phyloP scores from a whole-genome alignment of 495 filamentous ascomycete genomes.

The Lepidopterella palustris region DNA sequence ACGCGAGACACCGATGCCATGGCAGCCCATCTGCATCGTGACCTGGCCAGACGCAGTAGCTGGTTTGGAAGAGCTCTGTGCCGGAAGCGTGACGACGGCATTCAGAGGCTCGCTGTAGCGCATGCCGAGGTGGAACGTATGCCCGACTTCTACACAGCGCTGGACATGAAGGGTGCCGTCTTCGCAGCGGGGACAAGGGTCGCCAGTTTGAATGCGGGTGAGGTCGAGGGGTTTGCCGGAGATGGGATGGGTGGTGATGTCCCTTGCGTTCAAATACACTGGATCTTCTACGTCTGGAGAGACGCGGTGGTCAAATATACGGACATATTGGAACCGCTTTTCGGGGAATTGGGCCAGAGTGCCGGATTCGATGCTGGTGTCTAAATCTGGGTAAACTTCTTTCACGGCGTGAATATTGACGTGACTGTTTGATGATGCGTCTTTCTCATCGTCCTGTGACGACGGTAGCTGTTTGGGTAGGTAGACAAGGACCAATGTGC shows the following conservation, averaged over 20 bases:
- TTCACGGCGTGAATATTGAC: conserved; percentile 69
- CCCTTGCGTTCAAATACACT: not conserved
- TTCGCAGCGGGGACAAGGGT: conserved; percentile 64
- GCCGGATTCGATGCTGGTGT: conserved; percentile 59
- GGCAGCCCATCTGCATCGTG: conserved; percentile 86
- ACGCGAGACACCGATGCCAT: conserved; percentile 89
- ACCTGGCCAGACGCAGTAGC: conserved; percentile 31
- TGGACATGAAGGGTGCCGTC: conserved; percentile 58
- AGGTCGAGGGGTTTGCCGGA: conserved; percentile 25
- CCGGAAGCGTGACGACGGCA: conserved; percentile 47
- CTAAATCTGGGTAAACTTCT: conserved; percentile 62
- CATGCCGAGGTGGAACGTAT: conserved; percentile 91
- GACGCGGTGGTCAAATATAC: conserved; percentile 10
- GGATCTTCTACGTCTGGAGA: not conserved
- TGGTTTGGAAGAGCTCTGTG: conserved; percentile 8
- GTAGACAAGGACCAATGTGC: conserved; percentile 60
- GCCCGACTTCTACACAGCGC: conserved; percentile 79
- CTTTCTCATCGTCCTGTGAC: conserved; percentile 8
- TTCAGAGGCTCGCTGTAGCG: conserved; percentile 72
- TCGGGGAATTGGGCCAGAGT: conserved; percentile 5
- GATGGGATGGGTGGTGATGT: not conserved
- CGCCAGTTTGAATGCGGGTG: conserved; percentile 51
- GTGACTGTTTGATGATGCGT: conserved; percentile 26
- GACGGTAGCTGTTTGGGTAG: conserved; percentile 40
- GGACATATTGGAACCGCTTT: not conserved